phyloP scores from a whole-genome alignment of 2,329 filamentous ascomycete genomes.

The Cytospora piceicola region DNA sequence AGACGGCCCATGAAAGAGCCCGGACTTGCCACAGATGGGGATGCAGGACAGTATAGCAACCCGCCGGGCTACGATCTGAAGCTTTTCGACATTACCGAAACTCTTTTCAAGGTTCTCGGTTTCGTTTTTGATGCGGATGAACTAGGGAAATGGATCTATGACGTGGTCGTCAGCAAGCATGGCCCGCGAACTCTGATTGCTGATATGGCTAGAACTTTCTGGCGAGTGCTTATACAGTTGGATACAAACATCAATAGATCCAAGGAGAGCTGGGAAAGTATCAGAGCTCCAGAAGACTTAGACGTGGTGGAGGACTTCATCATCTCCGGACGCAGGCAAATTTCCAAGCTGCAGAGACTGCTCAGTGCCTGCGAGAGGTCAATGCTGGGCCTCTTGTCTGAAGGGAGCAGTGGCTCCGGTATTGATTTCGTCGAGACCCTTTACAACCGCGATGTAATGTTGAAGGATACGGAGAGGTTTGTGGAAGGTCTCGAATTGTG shows the following conservation, averaged over 20 bases:
- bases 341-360: conserved; percentile 79
- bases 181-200: neutral
- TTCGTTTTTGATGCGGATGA: neutral
- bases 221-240: conserved; percentile 75
- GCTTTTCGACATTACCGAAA: neutral
- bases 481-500: conserved; percentile 87
- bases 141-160: neutral
- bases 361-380: conserved; percentile 92
- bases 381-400: conserved; percentile 80
- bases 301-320: conserved; percentile 90
- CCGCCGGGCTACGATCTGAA: neutral
- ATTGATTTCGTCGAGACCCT: conserved; percentile 95
- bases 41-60: neutral
- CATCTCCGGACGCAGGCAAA: conserved; percentile 82
- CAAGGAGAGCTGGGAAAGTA: conserved; percentile 73
- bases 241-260: conserved; percentile 91
- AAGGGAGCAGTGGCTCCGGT: conserved; percentile 72
- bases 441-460: conserved; percentile 86
- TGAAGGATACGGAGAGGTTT: conserved; percentile 86
- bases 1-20: neutral
- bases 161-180: neutral
- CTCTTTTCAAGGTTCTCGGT: neutral
- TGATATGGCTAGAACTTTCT: neutral
- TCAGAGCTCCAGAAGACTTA: conserved; percentile 71
- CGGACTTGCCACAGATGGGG: neutral